Base-by-base conservation (phyloP, 2,329 filamentous ascomycete species). In the Arthroderma uncinatum region DNA sequence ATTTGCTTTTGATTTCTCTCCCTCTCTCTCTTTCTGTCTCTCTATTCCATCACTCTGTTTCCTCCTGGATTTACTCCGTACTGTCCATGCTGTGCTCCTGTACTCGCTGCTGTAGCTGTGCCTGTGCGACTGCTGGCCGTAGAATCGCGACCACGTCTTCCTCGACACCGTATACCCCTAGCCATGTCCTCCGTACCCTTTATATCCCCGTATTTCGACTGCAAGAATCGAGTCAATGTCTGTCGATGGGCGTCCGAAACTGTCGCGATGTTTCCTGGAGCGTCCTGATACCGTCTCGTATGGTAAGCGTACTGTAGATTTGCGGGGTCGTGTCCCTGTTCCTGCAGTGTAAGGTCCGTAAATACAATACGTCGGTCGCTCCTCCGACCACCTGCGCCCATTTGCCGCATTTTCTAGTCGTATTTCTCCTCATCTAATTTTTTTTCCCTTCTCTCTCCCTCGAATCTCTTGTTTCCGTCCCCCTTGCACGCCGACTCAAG, bases 401-500 rank as follows among this genome's bases (percentile, higher is more conserved):
- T 50, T 53, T 53, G 50, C 50, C 50, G 50, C 50, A 36, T 53
- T 53, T 53, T 39, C 50, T 53, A 36, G 50, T 53, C 50, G 50
- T 53, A 37, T 37, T 52, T 58, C 57, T 60, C 55, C 57, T 54
- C 52, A 52, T 53, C 52, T 10, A 34, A 28, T 40, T 55, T 57
- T 58, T 57, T 53, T 59, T 59, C 60, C 55, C 57, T 60, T 61
- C 55, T 62, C 61, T 62, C 59, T 63, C 62, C 60, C 61, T 59
- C 57, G 60, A 60, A 57, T 55, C 57, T 60, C 57, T 57, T 53
- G 57, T 56, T 54, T 23, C 53, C 64, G 64, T 64, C 63, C 63
- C 60, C 59, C 56, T 53, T 65, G 62, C 60, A 56, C 61, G 67
- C 63, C 63, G 66, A 53, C 57, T 59, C 57, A 54, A 37, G 56